Base-by-base conservation (phyloP, 2,329 filamentous ascomycete genomes). In the Botrytis paeoniae region DNA sequence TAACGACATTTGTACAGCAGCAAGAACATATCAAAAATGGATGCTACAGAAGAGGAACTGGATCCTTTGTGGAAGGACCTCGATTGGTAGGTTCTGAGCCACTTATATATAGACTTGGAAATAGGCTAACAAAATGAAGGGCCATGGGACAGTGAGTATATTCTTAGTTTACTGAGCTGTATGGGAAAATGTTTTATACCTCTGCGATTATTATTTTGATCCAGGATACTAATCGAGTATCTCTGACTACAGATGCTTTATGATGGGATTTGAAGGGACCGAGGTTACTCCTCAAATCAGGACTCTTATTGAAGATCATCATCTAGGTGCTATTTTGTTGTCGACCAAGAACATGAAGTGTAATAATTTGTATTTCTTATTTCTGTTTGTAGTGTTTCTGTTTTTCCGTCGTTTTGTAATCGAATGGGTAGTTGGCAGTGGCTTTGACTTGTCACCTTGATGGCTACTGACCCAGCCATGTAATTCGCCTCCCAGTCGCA, bases 271-370 rank as follows among this genome's bases (percentile, higher is more conserved):
- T 86, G 92, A 96, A 85, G 93, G 93, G 75, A 93, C 92, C 72
- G 89, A 92, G 81, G 91, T 96, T 71, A 95, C 93, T 39, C 93
- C 93, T 74, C 92, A 95, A 82, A 94, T 96, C 81, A 89, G 89
- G 76, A 91, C 89, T 78, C 87, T 95, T 77, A 96, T 97, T 79
- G 90, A 93, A 81, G 88, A 93, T 77, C 90, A 95, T 81, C 93
- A 98, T 81, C 86, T 99, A 65, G 96, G 96, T 72, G 96, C 94
- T 70, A 93, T 98, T 79, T 86, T 94, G 74, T 84, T 96, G 75
- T 95, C 93, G 57, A 92, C 92, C 75, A 95, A 95, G 84, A 96
- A 96, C 77, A 85, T 95, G 71, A 94, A 93, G 86, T 93, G 93
- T 95, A 83, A 69, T 69, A 32, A 25, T 68, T 61, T 54, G 29